These are phyloP conservation scores for Neurospora sp. DNA, from an alignment of 2,329 filamentous ascomycete genomes.

Conservation along the genomic window DNA sequence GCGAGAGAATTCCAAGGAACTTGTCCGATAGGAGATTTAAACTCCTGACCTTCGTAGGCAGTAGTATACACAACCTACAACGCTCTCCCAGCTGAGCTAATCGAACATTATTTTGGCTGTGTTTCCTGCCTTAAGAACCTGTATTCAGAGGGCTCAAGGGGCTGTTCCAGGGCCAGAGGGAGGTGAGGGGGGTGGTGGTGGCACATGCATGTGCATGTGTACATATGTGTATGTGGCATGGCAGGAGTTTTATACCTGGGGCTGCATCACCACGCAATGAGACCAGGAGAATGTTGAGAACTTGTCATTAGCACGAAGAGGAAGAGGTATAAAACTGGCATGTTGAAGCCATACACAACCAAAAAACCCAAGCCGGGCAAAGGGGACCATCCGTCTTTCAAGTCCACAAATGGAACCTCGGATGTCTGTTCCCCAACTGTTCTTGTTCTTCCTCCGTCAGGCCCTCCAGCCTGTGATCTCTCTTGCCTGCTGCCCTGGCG, in stretches of 20 bases:
- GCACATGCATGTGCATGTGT: no score
- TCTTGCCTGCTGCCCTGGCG: constrained; percentile 34
- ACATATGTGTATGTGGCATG: no score
- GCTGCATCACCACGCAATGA: no score
- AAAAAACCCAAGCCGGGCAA: background rate
- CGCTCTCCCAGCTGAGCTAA: background rate
- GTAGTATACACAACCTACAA: background rate
- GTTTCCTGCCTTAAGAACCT: background rate
- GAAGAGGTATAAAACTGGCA: background rate
- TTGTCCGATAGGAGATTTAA: no score
- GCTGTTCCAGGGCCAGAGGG: no score
- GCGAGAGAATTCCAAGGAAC: no score
- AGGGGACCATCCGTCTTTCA: constrained; percentile 14
- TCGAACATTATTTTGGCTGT: background rate
- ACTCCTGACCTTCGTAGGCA: background rate
- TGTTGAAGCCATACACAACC: background rate
- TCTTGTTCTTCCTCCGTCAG: constrained; percentile 34
- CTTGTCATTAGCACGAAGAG: background rate
- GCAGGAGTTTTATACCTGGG: no score
- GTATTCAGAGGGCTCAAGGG: no score
- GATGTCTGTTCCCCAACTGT: constrained; percentile 42
- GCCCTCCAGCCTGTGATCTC: constrained; percentile 39
- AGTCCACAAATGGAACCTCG: constrained; percentile 45
- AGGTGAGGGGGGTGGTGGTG: no score
- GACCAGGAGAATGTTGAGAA: background rate